Percentiles rank a stretch among this genome's conserved stretches.
phyloP scores from a whole-genome alignment of 1,284 basidiomycete genomes.

The Rhodofomes roseus region DNA sequence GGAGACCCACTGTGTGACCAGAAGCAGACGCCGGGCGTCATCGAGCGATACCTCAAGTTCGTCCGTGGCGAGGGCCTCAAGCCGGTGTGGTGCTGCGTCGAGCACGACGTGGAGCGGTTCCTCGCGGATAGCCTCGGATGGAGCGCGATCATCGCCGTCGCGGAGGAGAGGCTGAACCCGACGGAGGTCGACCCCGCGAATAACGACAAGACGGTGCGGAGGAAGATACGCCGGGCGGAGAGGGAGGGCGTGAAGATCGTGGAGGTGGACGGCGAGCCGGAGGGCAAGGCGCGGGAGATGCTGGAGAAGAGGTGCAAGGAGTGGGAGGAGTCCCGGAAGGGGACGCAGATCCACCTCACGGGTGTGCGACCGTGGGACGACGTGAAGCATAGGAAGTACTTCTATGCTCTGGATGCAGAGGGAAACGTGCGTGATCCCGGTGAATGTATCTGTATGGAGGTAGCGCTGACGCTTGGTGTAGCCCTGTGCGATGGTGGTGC shows the following conservation, averaged over 20 bases:
- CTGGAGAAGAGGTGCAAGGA: conserved; percentile 42
- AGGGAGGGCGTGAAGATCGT: conserved; percentile 44
- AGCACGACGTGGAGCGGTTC: conserved; percentile 40
- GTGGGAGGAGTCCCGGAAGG: conserved; percentile 43
- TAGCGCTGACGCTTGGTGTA: conserved; percentile 7
- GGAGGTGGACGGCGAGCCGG: conserved; percentile 34
- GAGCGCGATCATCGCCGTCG: conserved; percentile 46
- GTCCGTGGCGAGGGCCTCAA: conserved; percentile 37
- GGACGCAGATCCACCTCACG: conserved; percentile 54
- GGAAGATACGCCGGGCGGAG: conserved; percentile 46
- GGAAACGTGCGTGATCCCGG: conserved; percentile 28
- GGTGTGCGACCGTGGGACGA: conserved; percentile 52
- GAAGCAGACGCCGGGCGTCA: conserved; percentile 38
- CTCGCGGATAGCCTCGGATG: conserved; percentile 45
- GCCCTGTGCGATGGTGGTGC: conserved; percentile 44
- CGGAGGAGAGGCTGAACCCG: conserved; percentile 50
- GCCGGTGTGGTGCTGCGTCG: conserved; percentile 51
- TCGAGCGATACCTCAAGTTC: conserved; percentile 37
- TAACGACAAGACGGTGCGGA: conserved; percentile 40
- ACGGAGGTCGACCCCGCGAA: conserved; percentile 35
- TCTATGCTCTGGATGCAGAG: conserved; percentile 42
- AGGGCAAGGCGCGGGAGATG: conserved; percentile 34
- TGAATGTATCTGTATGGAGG: neutral
- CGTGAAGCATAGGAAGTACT: conserved; percentile 48
- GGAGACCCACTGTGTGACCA: conserved; percentile 48